Percentiles rank a stretch among this genome's conserved stretches.
These are phyloP conservation scores for Chrysosphaeria jannelii DNA, from an alignment of 2,329 filamentous ascomycete species.

Conservation along the genomic window DNA sequence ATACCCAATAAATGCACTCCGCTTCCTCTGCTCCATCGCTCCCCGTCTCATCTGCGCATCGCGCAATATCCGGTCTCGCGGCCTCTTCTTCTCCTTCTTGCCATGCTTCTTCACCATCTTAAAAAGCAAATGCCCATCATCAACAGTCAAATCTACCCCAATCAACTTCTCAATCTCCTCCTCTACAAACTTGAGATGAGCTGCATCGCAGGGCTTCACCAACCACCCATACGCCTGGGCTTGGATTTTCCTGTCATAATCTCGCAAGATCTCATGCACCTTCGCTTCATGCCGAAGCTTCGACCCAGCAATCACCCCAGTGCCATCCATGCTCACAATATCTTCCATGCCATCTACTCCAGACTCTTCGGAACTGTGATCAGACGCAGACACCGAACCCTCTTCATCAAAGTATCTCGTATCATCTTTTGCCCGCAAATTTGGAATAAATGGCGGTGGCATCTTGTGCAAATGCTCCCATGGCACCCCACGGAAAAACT, in stretches of 20 bases:
- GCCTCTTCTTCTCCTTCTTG: slow-evolving; percentile 40
- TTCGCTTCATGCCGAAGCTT: no score
- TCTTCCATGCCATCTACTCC: neutral
- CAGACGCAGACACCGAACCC: slow-evolving; percentile 30
- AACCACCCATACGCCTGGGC: slow-evolving; percentile 15
- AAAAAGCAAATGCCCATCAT: slow-evolving; percentile 15
- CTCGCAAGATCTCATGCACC: slow-evolving; percentile 1
- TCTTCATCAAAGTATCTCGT: slow-evolving; percentile 79
- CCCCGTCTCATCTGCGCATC: slow-evolving; percentile 33
- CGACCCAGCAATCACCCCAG: no score
- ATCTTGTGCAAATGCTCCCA: slow-evolving; percentile 49
- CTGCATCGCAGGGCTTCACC: slow-evolving; percentile 16
- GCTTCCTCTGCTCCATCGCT: slow-evolving; percentile 56
- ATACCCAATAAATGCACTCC: slow-evolving; percentile 67
- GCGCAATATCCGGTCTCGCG: slow-evolving; percentile 59
- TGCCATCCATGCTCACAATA: neutral
- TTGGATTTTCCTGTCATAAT: slow-evolving; percentile 8
- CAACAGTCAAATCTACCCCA: slow-evolving; percentile 7
- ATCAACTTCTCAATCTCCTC: slow-evolving; percentile 14
- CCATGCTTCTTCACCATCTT: slow-evolving; percentile 21
- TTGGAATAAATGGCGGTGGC: slow-evolving; percentile 51
- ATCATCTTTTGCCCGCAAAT: slow-evolving; percentile 34
- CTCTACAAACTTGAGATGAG: slow-evolving; percentile 18
- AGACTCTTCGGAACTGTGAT: slow-evolving; percentile 1
- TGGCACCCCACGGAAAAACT: slow-evolving; percentile 51